A percentile compares a stretch with the other conserved stretches of the same genome.
Conservation (phyloP, 1,284 basidiomycete species). For the Papiliotrema flavescens region DNA sequence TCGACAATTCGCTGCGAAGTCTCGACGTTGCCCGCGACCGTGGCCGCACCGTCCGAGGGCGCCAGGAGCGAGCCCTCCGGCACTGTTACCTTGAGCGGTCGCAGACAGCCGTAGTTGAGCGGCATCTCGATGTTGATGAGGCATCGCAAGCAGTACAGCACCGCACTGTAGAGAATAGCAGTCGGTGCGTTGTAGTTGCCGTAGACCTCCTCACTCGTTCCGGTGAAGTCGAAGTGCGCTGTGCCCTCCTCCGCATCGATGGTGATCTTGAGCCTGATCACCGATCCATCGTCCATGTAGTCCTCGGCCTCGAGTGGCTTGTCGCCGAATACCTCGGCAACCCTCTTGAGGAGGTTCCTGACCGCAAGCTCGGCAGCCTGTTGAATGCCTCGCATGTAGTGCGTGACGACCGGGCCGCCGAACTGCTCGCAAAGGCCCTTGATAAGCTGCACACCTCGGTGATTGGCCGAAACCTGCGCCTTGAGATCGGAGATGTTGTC, state of each 20-base stretch:
- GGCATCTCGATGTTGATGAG: slow-evolving; percentile 65
- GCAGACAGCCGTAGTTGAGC: slow-evolving; percentile 82
- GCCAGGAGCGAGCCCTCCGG: slow-evolving; percentile 72
- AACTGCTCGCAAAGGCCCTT: slow-evolving; percentile 10
- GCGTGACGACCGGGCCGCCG: slow-evolving; percentile 1
- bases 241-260: slow-evolving; percentile 73
- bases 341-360: not conserved
- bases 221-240: slow-evolving; percentile 76
- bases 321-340: not conserved
- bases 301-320: slow-evolving; percentile 22
- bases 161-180: slow-evolving; percentile 82
- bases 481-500: slow-evolving; percentile 20
- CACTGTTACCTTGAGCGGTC: slow-evolving; percentile 56
- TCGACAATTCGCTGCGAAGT: no score
- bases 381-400: slow-evolving; percentile 49
- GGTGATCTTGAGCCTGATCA: slow-evolving; percentile 73
- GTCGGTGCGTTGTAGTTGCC: slow-evolving; percentile 86
- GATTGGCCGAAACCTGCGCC: slow-evolving; percentile 17
- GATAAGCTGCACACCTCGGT: slow-evolving; percentile 13
- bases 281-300: slow-evolving; percentile 70
- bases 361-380: not conserved
- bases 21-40: no score
- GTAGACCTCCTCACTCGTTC: slow-evolving; percentile 81
- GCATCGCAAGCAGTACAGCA: slow-evolving; percentile 67
- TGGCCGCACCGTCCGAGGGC: slow-evolving; percentile 72